Evolutionary conservation across 305 asterid species (phyloP), one percentile per base, ranked within the genome.

Genomic region (Salvia sclarea): DNA sequence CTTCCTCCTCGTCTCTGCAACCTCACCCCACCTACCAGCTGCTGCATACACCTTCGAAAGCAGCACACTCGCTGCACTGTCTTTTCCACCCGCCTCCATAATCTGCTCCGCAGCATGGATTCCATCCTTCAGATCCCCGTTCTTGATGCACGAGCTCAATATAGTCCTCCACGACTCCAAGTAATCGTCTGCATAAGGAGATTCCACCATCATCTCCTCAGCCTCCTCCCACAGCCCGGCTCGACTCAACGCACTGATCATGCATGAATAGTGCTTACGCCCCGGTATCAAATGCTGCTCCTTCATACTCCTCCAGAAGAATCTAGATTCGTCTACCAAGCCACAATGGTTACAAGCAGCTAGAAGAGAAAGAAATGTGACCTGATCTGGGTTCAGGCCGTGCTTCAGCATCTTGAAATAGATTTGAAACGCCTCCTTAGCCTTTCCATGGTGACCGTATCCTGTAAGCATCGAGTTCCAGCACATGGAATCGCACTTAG

Each of bases 401-500:
- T 70, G 75, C 49, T 73, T 85, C 48, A 85, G 61, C 80, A 93
- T 83, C 70, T 69, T 61, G 37, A 81, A 78, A 64, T 85, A 88
- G 3, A 81, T 60, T 69, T 25, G 70, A 54, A 93, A 84, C 0
- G 95, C 95, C 56, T 80, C 80, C 14, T 79, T 64, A 3, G 92
- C 84, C 78, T 81, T 78, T 45, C 98, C 97, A 38, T 88, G 92
- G 71, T 88, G 82, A 56, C 89, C 73, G 54, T 81, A 90, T 68
- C 94, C 98, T 17, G 87, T 87, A 22, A 90, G 86, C 84, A 88
- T 75, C 2, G 97, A 79, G 83, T 93, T 93, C 96, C 94, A 90
- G 83, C 92, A 93, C 85, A 61, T 81, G 22, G 88, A 64, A 71
- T 93, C 96, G 20, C 78, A 75, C 14, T 43, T 40, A 2, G 28